Evolutionary conservation across 306 rosid species (phyloP), one percentile per base, ranked within the genome.

Genomic region (Phaseolus lunatus): DNA sequence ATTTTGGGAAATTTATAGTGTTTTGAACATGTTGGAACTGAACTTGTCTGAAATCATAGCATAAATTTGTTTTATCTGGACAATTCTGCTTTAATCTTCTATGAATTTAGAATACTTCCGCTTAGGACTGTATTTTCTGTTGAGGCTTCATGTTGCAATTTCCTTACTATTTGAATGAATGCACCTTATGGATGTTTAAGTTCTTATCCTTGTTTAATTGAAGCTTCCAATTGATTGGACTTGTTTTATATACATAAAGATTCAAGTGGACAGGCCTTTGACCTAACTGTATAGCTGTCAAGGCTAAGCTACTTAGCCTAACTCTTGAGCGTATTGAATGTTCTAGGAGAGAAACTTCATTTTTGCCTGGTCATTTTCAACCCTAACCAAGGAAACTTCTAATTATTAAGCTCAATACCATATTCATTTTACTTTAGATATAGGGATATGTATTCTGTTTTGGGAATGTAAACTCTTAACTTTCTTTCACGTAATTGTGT

Each of bases 41-140:
- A 35, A 10, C 53, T 82, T 45, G 14, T 70, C 76, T 73, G 76
- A 48, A 49, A 65, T 63, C 62, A 33, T 45, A 33, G 29, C 62
- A 15, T 33, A 39, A 62, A n/a, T n/a, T 39, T 31, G 56, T 22
- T 37, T 72, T 62, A 31, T 41, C 20, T 47, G 48, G 62, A 43
- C 31, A 33, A 22, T 37, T 62, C 72, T 49, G 11, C 37, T 64
- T 53, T 52, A 24, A 20, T 65, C 18, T 10, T 65, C 52, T 59
- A 58, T 62, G 48, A 62, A 70, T 61, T 75, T 52, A 63, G 23
- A 74, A 45, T 23, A 15, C 43, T 24, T 6, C 16, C 37, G 16
- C 5, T 22, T 61, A 7, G 39, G 22, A 63, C 54, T 37, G 47
- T 58, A n/a, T 39, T 41, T 76, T 27, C 54, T 56, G 7, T 35